Evolutionary conservation across 1,284 basidiomycete species (phyloP).

Genomic region (Malassezia globosa): DNA sequence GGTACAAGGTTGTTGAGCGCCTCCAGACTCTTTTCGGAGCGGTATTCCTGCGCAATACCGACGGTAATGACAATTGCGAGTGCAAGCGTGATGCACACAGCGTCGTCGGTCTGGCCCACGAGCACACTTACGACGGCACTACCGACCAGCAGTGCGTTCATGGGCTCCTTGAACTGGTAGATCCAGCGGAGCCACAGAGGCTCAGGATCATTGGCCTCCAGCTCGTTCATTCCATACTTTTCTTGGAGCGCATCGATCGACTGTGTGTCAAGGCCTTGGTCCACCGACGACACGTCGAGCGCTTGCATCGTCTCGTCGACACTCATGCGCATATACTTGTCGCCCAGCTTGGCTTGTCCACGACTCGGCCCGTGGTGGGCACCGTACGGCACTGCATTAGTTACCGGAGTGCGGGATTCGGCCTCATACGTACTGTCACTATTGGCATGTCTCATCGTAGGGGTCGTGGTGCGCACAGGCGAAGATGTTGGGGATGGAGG

Average conservation of each 20-base stretch:
- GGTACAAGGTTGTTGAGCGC: conserved; percentile 92
- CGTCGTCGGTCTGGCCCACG: conserved; percentile 89
- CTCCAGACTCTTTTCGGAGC: conserved; percentile 86
- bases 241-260: conserved; percentile 21
- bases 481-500: background rate
- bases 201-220: conserved; percentile 65
- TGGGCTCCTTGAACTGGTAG: conserved; percentile 83
- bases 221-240: conserved; percentile 59
- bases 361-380: background rate
- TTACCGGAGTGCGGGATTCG: background rate
- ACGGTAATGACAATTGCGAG: conserved; percentile 87
- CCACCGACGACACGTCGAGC: conserved; percentile 25
- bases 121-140: conserved; percentile 75
- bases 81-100: conserved; percentile 82
- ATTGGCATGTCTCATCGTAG: background rate
- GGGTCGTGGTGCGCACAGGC: background rate
- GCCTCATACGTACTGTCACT: conserved; percentile 8
- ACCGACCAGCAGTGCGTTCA: conserved; percentile 77
- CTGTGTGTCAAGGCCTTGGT: conserved; percentile 20
- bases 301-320: conserved; percentile 21
- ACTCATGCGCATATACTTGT: conserved; percentile 23
- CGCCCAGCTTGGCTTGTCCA: conserved; percentile 7
- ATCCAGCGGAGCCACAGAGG: conserved; percentile 76
- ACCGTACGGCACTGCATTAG: conserved; percentile 5
- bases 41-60: conserved; percentile 85